Evolutionary conservation across 441 rosid species (phyloP), one percentile per base, ranked within the genome.

Genomic region (Kokia cookei): DNA sequence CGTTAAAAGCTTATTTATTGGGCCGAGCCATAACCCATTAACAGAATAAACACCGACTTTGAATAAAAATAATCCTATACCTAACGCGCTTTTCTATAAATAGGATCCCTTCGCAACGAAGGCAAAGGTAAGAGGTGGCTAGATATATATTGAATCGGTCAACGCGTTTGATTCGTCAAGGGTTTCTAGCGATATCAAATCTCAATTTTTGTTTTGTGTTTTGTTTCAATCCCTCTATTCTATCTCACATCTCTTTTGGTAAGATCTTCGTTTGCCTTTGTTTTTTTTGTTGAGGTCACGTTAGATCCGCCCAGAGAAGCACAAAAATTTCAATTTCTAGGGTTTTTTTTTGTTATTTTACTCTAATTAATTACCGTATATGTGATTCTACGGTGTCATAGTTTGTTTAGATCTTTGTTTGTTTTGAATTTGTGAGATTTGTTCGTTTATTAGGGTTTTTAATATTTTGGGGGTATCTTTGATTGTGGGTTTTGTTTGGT

Each of bases 221-320:
- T 69, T 57, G 15, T 50, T 74, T 22, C 27, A 66, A 2, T 64
- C 65, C 45, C 58, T 65, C 40, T 45, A 40, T 24, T 65, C 40
- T 45, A 40, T 24, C 50, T 78, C 43, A 40, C 10, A 40, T 40
- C 43, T 2, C 43, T 35, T 77, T 82, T 71, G 94, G 90, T 89
- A 88, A 85, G 94, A 80, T 72, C 78, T 85, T 84, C 75, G 69
- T 72, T 74, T 78, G 68, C 78, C 73, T 66, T 82, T 78, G 83
- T 68, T 68, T 78, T 75, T 75, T 40, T 40, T 40, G 24, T 59
- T 78, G 71, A 76, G 85, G 83, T 86, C 76, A 81, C 79, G 73
- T 50, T 75, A 53, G 69, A 70, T 70, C 51, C 15, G 24, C 68
- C 65, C 32, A 59, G 51, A 69, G 78, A 37, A 61, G 57, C 48